Evolutionary conservation across 164 flowering plant genomes (phyloP).

Genomic region (Sextonia rubra): DNA sequence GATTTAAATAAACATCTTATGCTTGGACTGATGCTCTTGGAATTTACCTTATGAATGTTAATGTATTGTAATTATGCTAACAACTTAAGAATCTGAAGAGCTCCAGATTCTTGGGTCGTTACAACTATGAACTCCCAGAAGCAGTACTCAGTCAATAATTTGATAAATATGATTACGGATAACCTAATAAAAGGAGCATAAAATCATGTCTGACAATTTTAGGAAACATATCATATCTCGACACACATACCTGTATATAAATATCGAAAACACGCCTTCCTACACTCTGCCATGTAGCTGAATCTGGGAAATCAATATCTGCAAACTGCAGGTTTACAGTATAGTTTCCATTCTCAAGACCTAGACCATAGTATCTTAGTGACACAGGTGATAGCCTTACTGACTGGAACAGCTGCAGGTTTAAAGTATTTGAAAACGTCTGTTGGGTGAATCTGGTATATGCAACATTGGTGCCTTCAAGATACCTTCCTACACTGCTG

Average conservation of each 20-base stretch:
- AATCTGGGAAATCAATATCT: constrained; percentile 30
- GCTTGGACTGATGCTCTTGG: too few species aligned
- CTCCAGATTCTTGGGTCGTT: too few species aligned
- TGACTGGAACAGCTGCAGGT: constrained; percentile 62
- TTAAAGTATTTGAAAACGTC: constrained; percentile 44
- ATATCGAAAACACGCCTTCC: constrained; percentile 81
- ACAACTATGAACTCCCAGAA: too few species aligned
- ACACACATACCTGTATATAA: constrained; percentile 57
- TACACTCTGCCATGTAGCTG: constrained; percentile 49
- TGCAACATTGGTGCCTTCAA: constrained; percentile 26
- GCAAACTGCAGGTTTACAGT: constrained; percentile 63
- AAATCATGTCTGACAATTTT: too few species aligned
- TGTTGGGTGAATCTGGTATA: constrained; percentile 24
- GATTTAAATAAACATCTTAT: too few species aligned
- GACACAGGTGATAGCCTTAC: constrained; percentile 69
- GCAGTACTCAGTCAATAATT: too few species aligned
- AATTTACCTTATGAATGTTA: too few species aligned
- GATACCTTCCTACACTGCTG: constrained; percentile 58
- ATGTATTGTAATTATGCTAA: too few species aligned
- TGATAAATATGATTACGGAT: not conserved
- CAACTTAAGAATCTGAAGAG: too few species aligned
- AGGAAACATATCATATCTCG: not conserved
- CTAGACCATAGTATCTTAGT: constrained; percentile 74
- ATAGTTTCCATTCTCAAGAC: constrained; percentile 80
- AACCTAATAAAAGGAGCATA: too few species aligned